Conservation (phyloP, 495 filamentous ascomycete genomes). For the Hyaloscypha hepaticicola region DNA sequence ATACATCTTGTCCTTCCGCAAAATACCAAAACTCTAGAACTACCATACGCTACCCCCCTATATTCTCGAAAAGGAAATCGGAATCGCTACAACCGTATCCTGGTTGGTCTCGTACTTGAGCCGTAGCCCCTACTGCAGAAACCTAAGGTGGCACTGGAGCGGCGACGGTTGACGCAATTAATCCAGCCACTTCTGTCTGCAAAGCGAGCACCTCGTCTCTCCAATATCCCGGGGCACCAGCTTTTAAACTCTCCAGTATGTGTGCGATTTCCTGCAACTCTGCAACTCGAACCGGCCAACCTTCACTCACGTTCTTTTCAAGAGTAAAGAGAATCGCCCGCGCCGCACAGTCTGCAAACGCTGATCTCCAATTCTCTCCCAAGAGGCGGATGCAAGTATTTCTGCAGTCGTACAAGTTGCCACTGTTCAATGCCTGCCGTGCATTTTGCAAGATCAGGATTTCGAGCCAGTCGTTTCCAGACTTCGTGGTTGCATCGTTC, state of each 20-base stretch:
- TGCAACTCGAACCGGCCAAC: neutral
- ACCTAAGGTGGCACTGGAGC: too few species aligned
- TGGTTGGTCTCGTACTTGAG: too few species aligned
- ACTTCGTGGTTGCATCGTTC: neutral
- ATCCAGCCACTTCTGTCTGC: neutral
- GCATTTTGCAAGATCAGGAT: neutral
- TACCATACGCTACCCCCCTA: too few species aligned
- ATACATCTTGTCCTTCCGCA: too few species aligned
- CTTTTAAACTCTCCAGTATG: neutral
- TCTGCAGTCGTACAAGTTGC: neutral
- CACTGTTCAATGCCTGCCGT: neutral
- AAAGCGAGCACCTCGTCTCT: neutral
- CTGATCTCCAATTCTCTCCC: neutral
- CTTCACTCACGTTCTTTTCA: neutral
- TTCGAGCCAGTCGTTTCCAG: neutral
- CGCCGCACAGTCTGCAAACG: neutral
- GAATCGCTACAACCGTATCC: too few species aligned
- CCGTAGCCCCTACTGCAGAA: too few species aligned
- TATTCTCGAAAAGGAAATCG: too few species aligned
- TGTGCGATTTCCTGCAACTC: neutral
- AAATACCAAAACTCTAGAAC: too few species aligned
- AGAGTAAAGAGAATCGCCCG: neutral
- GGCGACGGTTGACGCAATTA: too few species aligned
- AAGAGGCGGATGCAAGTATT: neutral
- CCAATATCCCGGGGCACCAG: neutral